Evolutionary conservation across 73 alveolate species (phyloP), one percentile per base, ranked within the genome.

Genomic region (Uronychia setigera): DNA sequence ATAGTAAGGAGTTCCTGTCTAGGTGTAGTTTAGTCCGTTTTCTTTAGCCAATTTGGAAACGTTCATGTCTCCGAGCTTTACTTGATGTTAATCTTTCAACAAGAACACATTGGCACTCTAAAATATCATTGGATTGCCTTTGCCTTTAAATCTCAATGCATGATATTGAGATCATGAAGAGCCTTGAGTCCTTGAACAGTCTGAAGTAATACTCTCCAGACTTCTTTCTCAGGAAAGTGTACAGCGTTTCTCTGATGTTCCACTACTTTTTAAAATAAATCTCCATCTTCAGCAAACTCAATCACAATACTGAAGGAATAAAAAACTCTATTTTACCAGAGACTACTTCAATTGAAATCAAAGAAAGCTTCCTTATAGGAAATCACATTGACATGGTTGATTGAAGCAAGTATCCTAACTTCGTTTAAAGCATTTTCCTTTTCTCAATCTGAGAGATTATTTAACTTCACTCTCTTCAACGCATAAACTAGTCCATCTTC

Each of bases 241-340:
- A 67, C 33, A 5, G 88, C 91, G 35, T 75, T 80, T 78, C 87
- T 88, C 74, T 92, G 83, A 27, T 35, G 35, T 32, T 35, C 59
- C 60, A 76, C 86, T 60, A 93, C 88, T 75, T 92, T 90, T 80
- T 93, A 76, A 29, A 78, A 88, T n/a, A 93, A 77, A 79, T 93
- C 95, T 26, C 97, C 96, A 31, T 89, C 96, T 33, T 92, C 96
- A 26, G 97, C 97, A 93, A 79, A 92, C 82, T 93, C 97, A 91
- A 93, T n/a, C n/a, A 76, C 33, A 93, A 93, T 87, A 87, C 97
- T 87, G 74, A 85, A 59, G n/a, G n/a, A n/a, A 67, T 58, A 83
- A 81, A 32, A 58, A 88, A 33, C 25, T 26, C 34, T n/a, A n/a
- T n/a, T 77, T 82, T 92, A 92, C 96, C 93, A 87, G 35, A 91